Evolutionary conservation across 148 eudicot species (phyloP), one percentile per base, ranked within the genome.

Genomic region (Camellia japonica): DNA sequence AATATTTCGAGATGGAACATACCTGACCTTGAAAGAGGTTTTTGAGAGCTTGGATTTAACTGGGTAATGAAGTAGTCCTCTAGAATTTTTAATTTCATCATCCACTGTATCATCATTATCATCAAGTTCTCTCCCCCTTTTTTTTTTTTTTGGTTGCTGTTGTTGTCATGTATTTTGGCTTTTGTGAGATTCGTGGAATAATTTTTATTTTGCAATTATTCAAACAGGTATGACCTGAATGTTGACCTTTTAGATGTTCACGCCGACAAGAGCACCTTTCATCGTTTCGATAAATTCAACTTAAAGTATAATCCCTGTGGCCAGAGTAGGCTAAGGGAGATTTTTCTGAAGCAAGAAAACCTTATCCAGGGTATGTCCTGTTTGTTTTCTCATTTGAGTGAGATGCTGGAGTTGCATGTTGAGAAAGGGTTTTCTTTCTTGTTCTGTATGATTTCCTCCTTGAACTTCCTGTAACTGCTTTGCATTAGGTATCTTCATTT

Each of bases 301-400:
- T 90, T 97, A 66, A 97, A 97, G 93, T 97, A 97, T 80, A 97
- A 97, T 88, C 99, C 99, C 64, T 97, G 99, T 86, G 99, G 99
- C 79, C 99, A 97, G 82, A 97, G 99, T 94, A 92, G 99, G 86
- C 93, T 97, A 67, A 88, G 99, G 80, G 99, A 97, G 82, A 97
- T 97, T 83, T 97, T 97, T 82, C 86, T 97, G 62, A 97, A 97
- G 88, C 98, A 94, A 84, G 99, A 97, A 83, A 97, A 97, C 84
- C 98, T 97, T 69, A 97, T 97, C 81, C 99, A 97, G 88, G 99
- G 99, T 97, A 87, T 71, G 85, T 73, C 78, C 78, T 67, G 18
- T 30, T 73, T 60, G 15, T 64, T 66, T 79, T 77, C 11, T 69
- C 65, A 43, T 66, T 30, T 60, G 9, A 9, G 51, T 4, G 71